Base-by-base conservation (phyloP, 176 grass and related monocot genomes). In the Oryza longistaminata region DNA sequence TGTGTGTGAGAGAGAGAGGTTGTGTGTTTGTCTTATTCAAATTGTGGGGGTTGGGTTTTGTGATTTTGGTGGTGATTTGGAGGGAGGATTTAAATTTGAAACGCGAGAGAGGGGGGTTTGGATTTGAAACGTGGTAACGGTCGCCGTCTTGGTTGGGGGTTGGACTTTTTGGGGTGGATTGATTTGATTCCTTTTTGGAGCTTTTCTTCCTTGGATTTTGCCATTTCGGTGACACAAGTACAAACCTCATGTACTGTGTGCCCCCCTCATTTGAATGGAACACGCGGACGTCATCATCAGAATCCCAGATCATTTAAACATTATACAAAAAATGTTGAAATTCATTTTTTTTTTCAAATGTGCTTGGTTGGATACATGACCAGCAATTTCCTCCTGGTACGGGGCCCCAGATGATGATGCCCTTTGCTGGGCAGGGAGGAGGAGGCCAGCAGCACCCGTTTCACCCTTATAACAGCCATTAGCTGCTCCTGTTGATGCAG, bases 11-110 rank as follows among this genome's bases (percentile, higher is more conserved):
- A 10, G 42, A 43, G 42, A 43, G 42, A 2, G 42, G 9, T 43
- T 43, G 42, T 43, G 42, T 43, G 40, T 43, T 43, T 29, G 43
- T 19, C 2, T 46, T 11, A 11, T 46, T 46, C 44, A 3, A 49
- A 49, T 27, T 12, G 68, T 12, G 73, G 31, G 31, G 71, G 16
- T 64, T 5, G 0, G 78, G 15, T 39, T 39, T 53, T 64, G 66
- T 60, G 69, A 39, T 44, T 64, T 50, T 37, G 64, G 44, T 66
- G 81, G 58, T 83, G 74, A 73, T 68, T 85, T 86, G 76, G 82
- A 90, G 64, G 85, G 77, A 75, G 48, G 79, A 78, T 94, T 90
- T 89, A 94, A 92, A 94, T 94, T 94, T 94, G 90, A 94, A 94
- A 78, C 19, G 77, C 9, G 27, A 83, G 19, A 22, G 75, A 11